These are phyloP conservation scores for Astrothelium subdiscretum DNA, from an alignment of 495 filamentous ascomycete species.

Conservation along the genomic window DNA sequence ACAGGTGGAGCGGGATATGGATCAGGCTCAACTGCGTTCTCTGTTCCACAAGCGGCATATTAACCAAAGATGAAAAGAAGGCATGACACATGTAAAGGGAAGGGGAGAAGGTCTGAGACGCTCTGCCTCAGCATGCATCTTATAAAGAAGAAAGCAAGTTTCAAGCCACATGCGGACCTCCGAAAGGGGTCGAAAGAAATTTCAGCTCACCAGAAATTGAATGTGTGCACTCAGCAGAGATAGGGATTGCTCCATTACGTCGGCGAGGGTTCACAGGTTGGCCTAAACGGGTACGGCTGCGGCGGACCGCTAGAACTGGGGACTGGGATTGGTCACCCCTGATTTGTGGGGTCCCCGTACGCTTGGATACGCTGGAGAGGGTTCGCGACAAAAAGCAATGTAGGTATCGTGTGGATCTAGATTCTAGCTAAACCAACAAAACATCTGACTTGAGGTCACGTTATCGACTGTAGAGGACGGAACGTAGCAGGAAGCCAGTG, in stretches of 20 bases:
- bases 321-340: background rate
- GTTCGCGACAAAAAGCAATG: background rate
- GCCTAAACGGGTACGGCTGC: background rate
- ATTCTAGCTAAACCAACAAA: background rate
- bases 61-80: constrained; percentile 3
- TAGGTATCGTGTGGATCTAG: background rate
- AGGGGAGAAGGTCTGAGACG: background rate
- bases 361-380: background rate
- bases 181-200: constrained; percentile 1
- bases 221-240: constrained; percentile 28
- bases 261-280: background rate
- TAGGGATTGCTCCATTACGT: constrained; percentile 25
- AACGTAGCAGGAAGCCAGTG: background rate
- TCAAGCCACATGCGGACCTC: background rate
- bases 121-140: background rate
- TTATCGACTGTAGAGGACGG: background rate
- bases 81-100: background rate
- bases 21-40: constrained; percentile 79
- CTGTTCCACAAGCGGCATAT: constrained; percentile 37
- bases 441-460: background rate
- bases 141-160: constrained; percentile 4
- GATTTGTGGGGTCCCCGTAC: background rate
- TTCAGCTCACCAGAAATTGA: constrained; percentile 24
- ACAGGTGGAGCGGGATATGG: constrained; percentile 77
- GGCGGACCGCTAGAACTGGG: background rate